A percentile compares a stretch with the other conserved stretches of the same genome.
Evolutionary conservation across 345 rosid species (phyloP).

Genomic region (Xanthoceras sorbifolium): DNA sequence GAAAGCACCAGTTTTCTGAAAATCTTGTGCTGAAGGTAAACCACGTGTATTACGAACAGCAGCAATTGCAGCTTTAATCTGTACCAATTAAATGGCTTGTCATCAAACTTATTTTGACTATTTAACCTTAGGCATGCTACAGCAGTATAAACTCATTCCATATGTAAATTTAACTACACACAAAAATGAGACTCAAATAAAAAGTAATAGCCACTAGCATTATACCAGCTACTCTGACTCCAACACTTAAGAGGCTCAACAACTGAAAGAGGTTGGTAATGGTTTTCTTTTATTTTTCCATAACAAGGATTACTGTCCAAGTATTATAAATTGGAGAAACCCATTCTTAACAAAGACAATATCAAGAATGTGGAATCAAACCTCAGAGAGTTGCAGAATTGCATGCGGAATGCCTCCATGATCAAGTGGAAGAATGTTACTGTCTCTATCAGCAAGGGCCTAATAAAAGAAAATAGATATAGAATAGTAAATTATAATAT

Average conservation of each 20-base stretch:
- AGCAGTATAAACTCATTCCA: slow-evolving; percentile 11
- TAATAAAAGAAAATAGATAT: slow-evolving; percentile 30
- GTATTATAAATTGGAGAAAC: not conserved
- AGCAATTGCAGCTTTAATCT: slow-evolving; percentile 83
- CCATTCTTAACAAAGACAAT: slow-evolving; percentile 7
- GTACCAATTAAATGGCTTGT: slow-evolving; percentile 33
- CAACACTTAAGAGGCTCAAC: not conserved
- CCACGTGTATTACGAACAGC: slow-evolving; percentile 64
- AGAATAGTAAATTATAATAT: slow-evolving; percentile 4
- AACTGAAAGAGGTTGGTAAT: not conserved
- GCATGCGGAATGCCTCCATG: slow-evolving; percentile 82
- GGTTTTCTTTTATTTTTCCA: not conserved
- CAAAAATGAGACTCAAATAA: not conserved
- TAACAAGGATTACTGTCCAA: not conserved
- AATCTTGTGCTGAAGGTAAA: slow-evolving; percentile 57
- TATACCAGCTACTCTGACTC: slow-evolving; percentile 8
- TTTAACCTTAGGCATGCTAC: slow-evolving; percentile 11
- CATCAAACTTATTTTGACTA: slow-evolving; percentile 16
- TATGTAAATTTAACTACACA: not conserved
- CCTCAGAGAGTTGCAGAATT: slow-evolving; percentile 87
- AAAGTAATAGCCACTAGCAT: slow-evolving; percentile 5
- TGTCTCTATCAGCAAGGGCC: slow-evolving; percentile 70
- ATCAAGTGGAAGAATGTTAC: slow-evolving; percentile 88
- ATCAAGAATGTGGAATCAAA: slow-evolving; percentile 36
- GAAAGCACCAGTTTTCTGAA: slow-evolving; percentile 47